Conservation (phyloP, 257 asterid species). For the Salvia miltiorrhiza region DNA sequence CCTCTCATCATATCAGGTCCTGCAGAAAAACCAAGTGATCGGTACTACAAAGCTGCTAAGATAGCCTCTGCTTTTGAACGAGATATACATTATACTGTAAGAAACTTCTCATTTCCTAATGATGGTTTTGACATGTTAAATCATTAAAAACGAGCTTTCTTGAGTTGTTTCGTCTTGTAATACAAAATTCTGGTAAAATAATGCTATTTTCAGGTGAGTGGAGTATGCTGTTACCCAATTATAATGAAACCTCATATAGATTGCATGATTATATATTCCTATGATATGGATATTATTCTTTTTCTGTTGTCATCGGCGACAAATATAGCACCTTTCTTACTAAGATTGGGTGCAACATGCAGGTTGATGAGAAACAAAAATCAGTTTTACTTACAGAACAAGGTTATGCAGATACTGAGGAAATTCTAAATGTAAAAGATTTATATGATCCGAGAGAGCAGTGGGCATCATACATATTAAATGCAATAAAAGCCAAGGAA, state of each 20-base stretch:
- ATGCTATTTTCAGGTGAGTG: conserved; percentile 4
- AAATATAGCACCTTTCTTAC: conserved; percentile 12
- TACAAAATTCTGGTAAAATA: not conserved
- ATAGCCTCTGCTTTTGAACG: conserved; percentile 86
- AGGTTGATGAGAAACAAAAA: conserved; percentile 97
- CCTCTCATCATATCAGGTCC: conserved; percentile 99
- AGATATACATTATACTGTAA: conserved; percentile 90
- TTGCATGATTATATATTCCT: not conserved
- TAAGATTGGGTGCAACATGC: conserved; percentile 32
- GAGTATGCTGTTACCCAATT: conserved; percentile 11
- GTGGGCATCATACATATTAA: conserved; percentile 94
- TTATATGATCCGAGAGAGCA: conserved; percentile 97
- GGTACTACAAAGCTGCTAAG: conserved; percentile 94
- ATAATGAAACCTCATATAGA: not conserved
- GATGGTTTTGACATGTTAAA: not conserved
- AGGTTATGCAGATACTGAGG: conserved; percentile 98
- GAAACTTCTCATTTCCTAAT: conserved; percentile 25
- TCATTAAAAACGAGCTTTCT: not conserved
- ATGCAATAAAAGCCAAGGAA: conserved; percentile 94
- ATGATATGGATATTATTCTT: conserved; percentile 6
- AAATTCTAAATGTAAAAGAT: conserved; percentile 89
- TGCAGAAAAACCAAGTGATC: conserved; percentile 95
- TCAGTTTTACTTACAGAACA: conserved; percentile 82
- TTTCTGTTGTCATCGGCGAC: conserved; percentile 8
- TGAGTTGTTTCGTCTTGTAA: not conserved